Percentiles rank a stretch among this genome's conserved stretches.
Evolutionary conservation across 148 eudicot species (phyloP).

Genomic region (Persicaria tinctoria): DNA sequence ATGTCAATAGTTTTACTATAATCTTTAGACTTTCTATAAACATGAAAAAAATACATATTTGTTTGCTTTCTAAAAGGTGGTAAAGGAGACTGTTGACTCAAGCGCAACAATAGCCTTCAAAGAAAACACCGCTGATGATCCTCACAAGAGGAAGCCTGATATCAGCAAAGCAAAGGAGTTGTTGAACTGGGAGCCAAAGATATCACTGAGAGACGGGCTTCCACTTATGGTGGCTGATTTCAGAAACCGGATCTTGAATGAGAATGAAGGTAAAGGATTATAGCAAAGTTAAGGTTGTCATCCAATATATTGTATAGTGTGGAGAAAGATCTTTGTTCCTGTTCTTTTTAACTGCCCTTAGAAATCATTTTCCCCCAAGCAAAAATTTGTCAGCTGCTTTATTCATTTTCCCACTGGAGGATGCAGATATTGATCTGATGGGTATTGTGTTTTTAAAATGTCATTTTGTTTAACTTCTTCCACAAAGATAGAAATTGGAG

Average conservation of each 20-base stretch:
- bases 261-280: slow-evolving; percentile 57
- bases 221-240: slow-evolving; percentile 80
- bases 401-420: background rate
- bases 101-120: slow-evolving; percentile 66
- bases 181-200: slow-evolving; percentile 81
- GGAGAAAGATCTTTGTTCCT: slow-evolving; percentile 2
- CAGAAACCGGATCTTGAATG: slow-evolving; percentile 65
- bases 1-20: background rate
- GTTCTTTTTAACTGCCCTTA: background rate
- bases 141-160: slow-evolving; percentile 89
- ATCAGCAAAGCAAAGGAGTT: slow-evolving; percentile 77
- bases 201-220: slow-evolving; percentile 63
- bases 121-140: slow-evolving; percentile 79
- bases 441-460: background rate
- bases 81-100: slow-evolving; percentile 69
- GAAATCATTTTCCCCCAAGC: background rate
- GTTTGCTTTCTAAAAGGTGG: slow-evolving; percentile 37
- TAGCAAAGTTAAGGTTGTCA: background rate
- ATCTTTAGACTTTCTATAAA: background rate
- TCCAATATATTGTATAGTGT: slow-evolving; percentile 6
- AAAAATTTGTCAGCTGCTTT: background rate
- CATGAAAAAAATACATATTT: background rate
- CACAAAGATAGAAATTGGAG: background rate
- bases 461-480: slow-evolving; percentile 8
- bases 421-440: background rate